phyloP scores from a whole-genome alignment of 441 rosid genomes.

The Erodium moschatum region DNA sequence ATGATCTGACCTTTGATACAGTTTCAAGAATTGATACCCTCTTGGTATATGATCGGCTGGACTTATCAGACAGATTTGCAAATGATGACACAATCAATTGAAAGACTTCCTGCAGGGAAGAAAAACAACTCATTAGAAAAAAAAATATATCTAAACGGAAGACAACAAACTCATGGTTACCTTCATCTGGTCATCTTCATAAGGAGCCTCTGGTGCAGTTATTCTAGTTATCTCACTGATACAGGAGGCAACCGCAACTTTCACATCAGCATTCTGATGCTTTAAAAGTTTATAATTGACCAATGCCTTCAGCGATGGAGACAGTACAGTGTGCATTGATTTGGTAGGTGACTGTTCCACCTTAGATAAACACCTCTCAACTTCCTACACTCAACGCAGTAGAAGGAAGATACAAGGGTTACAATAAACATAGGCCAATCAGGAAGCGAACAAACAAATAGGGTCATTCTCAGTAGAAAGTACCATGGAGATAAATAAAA shows the following conservation, averaged over 20 bases:
- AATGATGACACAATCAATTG: slow-evolving; percentile 58
- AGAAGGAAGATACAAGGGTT: not conserved
- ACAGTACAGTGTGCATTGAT: slow-evolving; percentile 63
- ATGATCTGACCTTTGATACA: slow-evolving; percentile 88
- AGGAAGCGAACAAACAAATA: not conserved
- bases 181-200: slow-evolving; percentile 87
- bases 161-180: slow-evolving; percentile 24
- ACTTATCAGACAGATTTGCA: slow-evolving; percentile 54
- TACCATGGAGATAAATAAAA: not conserved
- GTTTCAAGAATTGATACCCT: slow-evolving; percentile 83
- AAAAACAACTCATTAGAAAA: not conserved
- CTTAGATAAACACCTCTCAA: slow-evolving; percentile 48
- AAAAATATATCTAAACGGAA: not conserved
- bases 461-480: not conserved
- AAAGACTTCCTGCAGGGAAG: slow-evolving; percentile 43
- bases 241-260: slow-evolving; percentile 84
- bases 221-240: slow-evolving; percentile 97
- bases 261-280: slow-evolving; percentile 66
- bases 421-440: not conserved
- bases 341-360: slow-evolving; percentile 82
- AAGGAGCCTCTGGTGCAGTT: slow-evolving; percentile 98
- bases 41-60: slow-evolving; percentile 63
- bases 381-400: slow-evolving; percentile 43
- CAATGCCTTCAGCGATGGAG: slow-evolving; percentile 64
- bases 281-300: slow-evolving; percentile 50